Evolutionary conservation across 495 filamentous ascomycete species (phyloP), one percentile per base, ranked within the genome.

Genomic region (Collariella sp.): DNA sequence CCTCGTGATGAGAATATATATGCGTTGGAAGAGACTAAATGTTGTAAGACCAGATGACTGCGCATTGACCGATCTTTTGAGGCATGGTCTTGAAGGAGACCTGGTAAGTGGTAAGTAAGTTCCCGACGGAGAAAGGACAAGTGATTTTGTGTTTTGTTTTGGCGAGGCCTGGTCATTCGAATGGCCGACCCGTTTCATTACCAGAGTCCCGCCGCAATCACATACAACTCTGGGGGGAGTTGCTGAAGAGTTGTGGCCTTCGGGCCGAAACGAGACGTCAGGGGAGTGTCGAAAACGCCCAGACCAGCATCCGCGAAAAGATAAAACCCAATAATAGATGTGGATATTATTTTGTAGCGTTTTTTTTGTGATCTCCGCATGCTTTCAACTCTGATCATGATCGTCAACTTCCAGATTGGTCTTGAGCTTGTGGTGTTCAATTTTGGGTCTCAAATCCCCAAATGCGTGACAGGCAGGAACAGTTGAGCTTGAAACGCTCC

Each of bases 131-230:
- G 40, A 42, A 42, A 42, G 13, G 6, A 7, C 13, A n/a, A n/a
- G 10, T 38, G 23, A 20, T 38, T 26, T 36, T 49, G 18, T 39
- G 46, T 49, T 49, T 49, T 33, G 46, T 49, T 49, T 49, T 33
- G 2, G 7, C 7, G 23, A 38, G 33, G 7, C 0, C 34, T 49
- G 33, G 46, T 19, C 13, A 15, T 19, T 24, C 33, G 31, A 49
- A 33, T 39, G 45, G 45, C 45, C 45, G 5, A 18, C 16, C 7
- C 12, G 34, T 36, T 49, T 49, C 46, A 47, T 47, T 47, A 33
- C 34, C 45, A 47, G 20, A 34, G 7, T 47, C 45, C 29, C 16
- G 26, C 5, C 20, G 29, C 18, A n/a, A 20, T 35, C 13, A 15
- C 10, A 34, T 11, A 10, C 18, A 47, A 19, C 35, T 47, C 24